Evolutionary conservation across 768 basidiomycete genomes (phyloP).

Genomic region (Tricholoma matsutake): DNA sequence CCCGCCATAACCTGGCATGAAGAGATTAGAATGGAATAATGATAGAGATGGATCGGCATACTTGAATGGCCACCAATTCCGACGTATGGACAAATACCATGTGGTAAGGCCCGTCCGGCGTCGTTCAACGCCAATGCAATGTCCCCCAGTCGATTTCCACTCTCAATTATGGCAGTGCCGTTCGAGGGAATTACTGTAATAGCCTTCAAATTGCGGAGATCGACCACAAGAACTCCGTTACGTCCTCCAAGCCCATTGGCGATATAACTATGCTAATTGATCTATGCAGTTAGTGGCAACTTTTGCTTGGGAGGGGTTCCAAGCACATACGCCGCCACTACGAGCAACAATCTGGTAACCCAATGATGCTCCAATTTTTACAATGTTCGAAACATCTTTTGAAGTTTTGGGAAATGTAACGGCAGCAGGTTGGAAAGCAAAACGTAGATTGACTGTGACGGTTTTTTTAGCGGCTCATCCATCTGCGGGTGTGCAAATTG

Average conservation of each 20-base stretch:
- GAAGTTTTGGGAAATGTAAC: neutral
- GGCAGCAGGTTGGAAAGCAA: neutral
- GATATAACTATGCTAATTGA: neutral
- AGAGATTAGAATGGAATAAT: neutral
- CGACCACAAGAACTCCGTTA: neutral
- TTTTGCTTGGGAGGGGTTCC: neutral
- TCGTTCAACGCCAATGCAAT: slow-evolving; percentile 38
- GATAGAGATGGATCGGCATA: neutral
- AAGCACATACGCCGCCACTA: neutral
- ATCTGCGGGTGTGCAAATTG: too few species aligned
- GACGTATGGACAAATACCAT: slow-evolving; percentile 52
- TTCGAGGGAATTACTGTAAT: slow-evolving; percentile 33
- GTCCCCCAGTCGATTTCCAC: slow-evolving; percentile 46
- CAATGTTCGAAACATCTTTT: neutral
- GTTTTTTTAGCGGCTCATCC: too few species aligned
- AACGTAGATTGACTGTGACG: neutral
- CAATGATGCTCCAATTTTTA: neutral
- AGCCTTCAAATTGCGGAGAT: slow-evolving; percentile 20
- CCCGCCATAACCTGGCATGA: slow-evolving; percentile 37
- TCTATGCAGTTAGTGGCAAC: neutral
- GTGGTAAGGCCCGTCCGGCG: slow-evolving; percentile 43
- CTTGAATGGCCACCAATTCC: slow-evolving; percentile 53
- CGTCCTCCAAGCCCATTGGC: neutral
- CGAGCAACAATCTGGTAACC: neutral
- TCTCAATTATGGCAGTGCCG: slow-evolving; percentile 37